Evolutionary conservation across 2,329 filamentous ascomycete genomes (phyloP).

Genomic region (Aaosphaeria pasadenensis): DNA sequence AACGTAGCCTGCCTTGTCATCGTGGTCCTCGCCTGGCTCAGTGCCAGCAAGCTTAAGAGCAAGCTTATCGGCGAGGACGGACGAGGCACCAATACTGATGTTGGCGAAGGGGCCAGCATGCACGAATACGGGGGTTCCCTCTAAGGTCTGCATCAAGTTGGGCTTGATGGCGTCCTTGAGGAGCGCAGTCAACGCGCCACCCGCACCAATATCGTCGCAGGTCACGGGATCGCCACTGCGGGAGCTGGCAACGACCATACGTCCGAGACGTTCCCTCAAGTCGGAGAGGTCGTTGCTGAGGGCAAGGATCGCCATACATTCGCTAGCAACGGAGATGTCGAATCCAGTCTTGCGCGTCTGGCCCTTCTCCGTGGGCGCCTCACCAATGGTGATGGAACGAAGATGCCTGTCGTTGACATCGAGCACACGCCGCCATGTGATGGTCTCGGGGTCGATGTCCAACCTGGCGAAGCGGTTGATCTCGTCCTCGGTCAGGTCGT

Average conservation of each 20-base stretch:
- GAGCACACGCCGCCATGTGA: slow-evolving; percentile 93
- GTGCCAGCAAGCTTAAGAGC: slow-evolving; percentile 94
- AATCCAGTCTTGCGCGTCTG: slow-evolving; percentile 87
- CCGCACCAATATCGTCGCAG: slow-evolving; percentile 90
- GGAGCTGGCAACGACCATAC: slow-evolving; percentile 93
- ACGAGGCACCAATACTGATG: slow-evolving; percentile 96
- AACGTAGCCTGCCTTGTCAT: slow-evolving; percentile 83
- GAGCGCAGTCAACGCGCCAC: slow-evolving; percentile 86
- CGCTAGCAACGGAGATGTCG: slow-evolving; percentile 95
- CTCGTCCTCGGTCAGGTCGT: slow-evolving; percentile 88
- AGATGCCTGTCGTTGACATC: slow-evolving; percentile 97
- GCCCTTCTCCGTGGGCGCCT: slow-evolving; percentile 86
- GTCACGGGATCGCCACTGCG: slow-evolving; percentile 85
- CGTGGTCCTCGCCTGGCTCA: slow-evolving; percentile 82
- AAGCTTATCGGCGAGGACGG: slow-evolving; percentile 90
- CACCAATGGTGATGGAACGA: slow-evolving; percentile 82
- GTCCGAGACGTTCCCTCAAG: slow-evolving; percentile 87
- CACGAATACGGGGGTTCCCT: slow-evolving; percentile 95
- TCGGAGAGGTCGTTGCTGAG: slow-evolving; percentile 84
- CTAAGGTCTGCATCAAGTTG: slow-evolving; percentile 96
- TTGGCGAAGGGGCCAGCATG: slow-evolving; percentile 98
- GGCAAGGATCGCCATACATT: slow-evolving; percentile 97
- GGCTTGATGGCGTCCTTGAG: slow-evolving; percentile 99
- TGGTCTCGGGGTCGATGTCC: slow-evolving; percentile 94
- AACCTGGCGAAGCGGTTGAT: slow-evolving; percentile 84